Percentiles rank a stretch among this genome's conserved stretches.
These are phyloP conservation scores for Colletotrichum coccodes DNA, from an alignment of 2,329 filamentous ascomycete species.

Conservation along the genomic window DNA sequence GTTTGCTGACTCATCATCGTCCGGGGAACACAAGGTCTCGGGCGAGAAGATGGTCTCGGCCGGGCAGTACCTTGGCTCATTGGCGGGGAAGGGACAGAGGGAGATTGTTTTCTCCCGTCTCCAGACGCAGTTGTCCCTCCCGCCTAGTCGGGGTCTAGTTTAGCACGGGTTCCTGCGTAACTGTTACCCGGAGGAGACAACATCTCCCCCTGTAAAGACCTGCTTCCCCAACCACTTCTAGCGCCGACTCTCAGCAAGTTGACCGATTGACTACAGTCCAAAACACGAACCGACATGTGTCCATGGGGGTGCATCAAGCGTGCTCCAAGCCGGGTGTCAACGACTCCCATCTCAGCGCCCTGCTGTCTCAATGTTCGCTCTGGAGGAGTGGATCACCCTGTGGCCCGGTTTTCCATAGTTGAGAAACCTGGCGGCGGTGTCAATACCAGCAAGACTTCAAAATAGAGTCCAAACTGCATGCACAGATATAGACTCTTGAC, in stretches of 20 bases:
- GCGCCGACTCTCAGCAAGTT: neutral
- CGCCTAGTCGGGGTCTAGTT: neutral
- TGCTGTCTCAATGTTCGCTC: too few species aligned
- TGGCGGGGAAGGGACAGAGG: neutral
- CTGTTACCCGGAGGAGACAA: neutral
- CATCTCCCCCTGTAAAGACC: neutral
- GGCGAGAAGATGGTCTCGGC: neutral
- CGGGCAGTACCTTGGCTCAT: neutral
- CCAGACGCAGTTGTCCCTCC: neutral
- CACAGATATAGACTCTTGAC: neutral
- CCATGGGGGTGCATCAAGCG: neutral
- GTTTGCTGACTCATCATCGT: conserved; percentile 15
- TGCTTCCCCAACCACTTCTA: neutral
- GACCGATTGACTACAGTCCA: neutral
- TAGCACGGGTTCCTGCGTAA: neutral
- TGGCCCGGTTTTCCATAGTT: neutral
- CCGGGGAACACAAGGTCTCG: neutral
- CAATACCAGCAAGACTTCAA: neutral
- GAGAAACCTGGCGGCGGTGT: neutral
- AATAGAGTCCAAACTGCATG: neutral
- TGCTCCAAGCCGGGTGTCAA: neutral
- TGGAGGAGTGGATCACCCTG: neutral
- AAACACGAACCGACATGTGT: neutral
- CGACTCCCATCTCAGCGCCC: neutral
- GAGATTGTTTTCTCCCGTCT: neutral